Base-by-base conservation (phyloP, 2,329 filamentous ascomycete species). In the Pseudogymnoascus sp. region DNA sequence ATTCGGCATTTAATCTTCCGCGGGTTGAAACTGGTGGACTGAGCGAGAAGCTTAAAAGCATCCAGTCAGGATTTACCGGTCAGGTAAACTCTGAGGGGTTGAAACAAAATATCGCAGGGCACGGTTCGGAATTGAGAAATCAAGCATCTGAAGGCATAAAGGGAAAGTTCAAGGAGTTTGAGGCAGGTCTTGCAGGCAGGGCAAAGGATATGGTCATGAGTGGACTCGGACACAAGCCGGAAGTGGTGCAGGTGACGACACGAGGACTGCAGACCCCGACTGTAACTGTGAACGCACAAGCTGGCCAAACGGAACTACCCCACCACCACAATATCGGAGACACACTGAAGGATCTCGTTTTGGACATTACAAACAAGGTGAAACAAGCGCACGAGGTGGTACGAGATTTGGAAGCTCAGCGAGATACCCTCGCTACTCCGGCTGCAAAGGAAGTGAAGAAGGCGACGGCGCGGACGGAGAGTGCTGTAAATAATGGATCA, bases 91-190 rank as follows among this genome's bases (percentile, higher is more conserved):
- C 26, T 18, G 10, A 31, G 5, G 51, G 5, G 10, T 5, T 34
- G n/a, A 57, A 57, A 57, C n/a, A 34, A 4, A 18, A 34, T 5
- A 2, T 57, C 34, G 26, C 51, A 3, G n/a, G 26, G 2, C 26
- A 57, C 26, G 29, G 29, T 18, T 57, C 51, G 4, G 29, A 57
- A 31, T 57, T 57, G 26, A 29, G 8, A 18, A 57, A 4, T 18
- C n/a, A 34, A 18, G 51, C 26, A 31, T 51, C 8, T 21, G 37
- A 14, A 8, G 21, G 39, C 7, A 18, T 62, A 3, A 60, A 31
- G 18, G 65, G 67, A 36, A 68, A 63, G 39, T 21, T 63, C 8
- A 67, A 65, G 21, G 63, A 66, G 18, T 37, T 64, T 12, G 66
- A 66, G 37, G 42, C 65, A n/a, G 65, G 62, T 14, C 60, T 66